Conservation (phyloP, 768 basidiomycete genomes). For the Suillus tomentosus region DNA sequence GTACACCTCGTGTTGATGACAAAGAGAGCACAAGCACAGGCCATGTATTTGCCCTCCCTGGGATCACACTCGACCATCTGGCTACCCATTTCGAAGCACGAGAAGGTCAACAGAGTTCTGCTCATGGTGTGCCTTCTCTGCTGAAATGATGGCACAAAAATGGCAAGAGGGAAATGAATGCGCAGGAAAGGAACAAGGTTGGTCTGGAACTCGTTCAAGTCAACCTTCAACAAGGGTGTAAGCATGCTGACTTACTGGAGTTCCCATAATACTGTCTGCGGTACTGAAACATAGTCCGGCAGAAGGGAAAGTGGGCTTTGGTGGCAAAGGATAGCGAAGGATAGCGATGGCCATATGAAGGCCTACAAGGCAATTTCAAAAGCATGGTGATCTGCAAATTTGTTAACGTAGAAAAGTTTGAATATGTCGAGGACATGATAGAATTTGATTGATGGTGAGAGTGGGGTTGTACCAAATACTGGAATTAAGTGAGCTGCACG, state of each 20-base stretch:
- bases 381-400: too few relatives aligned
- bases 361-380: too few relatives aligned
- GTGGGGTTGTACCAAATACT: conserved; percentile 18
- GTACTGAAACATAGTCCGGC: too few relatives aligned
- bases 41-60: conserved; percentile 73
- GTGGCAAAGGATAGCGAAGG: too few relatives aligned
- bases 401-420: too few relatives aligned
- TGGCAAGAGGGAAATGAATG: conserved; percentile 98
- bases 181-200: conserved; percentile 98
- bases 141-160: conserved; percentile 91
- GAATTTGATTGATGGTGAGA: neutral
- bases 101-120: conserved; percentile 98
- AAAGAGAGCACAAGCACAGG: too few relatives aligned
- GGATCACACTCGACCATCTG: conserved; percentile 85
- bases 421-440: too few relatives aligned
- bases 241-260: too few relatives aligned
- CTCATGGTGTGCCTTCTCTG: conserved; percentile 94
- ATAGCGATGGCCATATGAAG: too few relatives aligned
- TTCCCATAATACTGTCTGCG: too few relatives aligned
- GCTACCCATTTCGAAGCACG: conserved; percentile 77
- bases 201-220: conserved; percentile 98
- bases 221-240: conserved; percentile 48
- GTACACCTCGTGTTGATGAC: too few relatives aligned
- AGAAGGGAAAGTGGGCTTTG: too few relatives aligned
- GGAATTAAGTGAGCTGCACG: conserved; percentile 24